These are phyloP conservation scores for Teratosphaeria pseudoeucalypti DNA, from an alignment of 2,329 filamentous ascomycete species.

Conservation along the genomic window DNA sequence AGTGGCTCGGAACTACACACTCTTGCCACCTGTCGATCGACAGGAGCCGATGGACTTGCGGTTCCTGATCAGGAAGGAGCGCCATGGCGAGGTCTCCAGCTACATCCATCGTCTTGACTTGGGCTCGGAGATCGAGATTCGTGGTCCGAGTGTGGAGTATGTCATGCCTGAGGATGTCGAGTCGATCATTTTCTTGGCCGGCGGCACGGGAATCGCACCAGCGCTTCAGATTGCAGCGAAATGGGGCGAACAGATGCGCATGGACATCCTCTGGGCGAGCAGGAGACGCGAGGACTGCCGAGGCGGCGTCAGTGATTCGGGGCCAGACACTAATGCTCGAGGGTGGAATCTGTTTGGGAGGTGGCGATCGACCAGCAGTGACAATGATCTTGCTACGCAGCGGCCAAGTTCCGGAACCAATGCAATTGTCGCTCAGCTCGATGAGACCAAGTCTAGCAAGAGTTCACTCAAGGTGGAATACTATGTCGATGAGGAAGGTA, in stretches of 20 bases:
- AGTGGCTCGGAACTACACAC: slow-evolving; percentile 85
- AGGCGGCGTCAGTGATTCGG: slow-evolving; percentile 45
- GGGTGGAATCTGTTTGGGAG: slow-evolving; percentile 11
- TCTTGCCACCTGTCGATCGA: slow-evolving; percentile 50
- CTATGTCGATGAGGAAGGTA: slow-evolving; percentile 71
- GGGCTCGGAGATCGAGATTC: slow-evolving; percentile 58
- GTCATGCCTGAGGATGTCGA: slow-evolving; percentile 42
- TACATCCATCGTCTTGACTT: slow-evolving; percentile 58
- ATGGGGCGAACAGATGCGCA: slow-evolving; percentile 35
- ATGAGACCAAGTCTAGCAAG: slow-evolving; percentile 41
- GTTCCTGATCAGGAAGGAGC: slow-evolving; percentile 69
- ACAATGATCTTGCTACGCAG: not conserved
- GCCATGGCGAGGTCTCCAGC: slow-evolving; percentile 72
- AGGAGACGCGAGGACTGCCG: slow-evolving; percentile 54
- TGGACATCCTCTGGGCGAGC: slow-evolving; percentile 78
- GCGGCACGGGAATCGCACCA: slow-evolving; percentile 84
- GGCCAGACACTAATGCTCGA: not conserved
- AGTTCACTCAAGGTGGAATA: slow-evolving; percentile 53
- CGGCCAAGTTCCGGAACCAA: slow-evolving; percentile 26
- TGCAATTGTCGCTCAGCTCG: slow-evolving; percentile 52
- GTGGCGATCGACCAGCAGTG: slow-evolving; percentile 1
- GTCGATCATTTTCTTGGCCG: slow-evolving; percentile 72
- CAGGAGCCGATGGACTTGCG: slow-evolving; percentile 41
- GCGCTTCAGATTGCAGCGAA: slow-evolving; percentile 69
- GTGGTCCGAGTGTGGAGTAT: slow-evolving; percentile 66